Percentiles rank a stretch among this genome's conserved stretches.
These are phyloP conservation scores for Poronia punctata DNA, from an alignment of 495 filamentous ascomycete species.

Conservation along the genomic window DNA sequence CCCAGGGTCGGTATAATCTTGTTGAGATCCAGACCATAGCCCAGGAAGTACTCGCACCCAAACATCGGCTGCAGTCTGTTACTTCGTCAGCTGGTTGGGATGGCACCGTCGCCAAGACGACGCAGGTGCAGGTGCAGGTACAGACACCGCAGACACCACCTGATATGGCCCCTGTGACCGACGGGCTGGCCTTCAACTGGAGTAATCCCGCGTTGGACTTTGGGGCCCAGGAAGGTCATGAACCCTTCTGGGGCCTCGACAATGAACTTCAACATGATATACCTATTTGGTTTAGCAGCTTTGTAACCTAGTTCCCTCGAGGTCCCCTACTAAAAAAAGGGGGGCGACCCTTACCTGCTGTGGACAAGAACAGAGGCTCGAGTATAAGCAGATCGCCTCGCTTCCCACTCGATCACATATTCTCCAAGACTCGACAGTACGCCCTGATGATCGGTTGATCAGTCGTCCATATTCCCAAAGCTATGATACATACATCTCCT, in stretches of 20 bases:
- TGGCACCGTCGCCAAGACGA: too few species aligned
- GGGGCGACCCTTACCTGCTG: background rate
- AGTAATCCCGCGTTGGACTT: background rate
- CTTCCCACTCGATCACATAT: too few species aligned
- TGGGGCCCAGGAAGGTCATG: background rate
- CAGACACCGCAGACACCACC: background rate
- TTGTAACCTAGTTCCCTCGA: too few species aligned
- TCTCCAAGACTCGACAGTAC: too few species aligned
- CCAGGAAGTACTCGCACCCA: slow-evolving; percentile 28
- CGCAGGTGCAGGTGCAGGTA: background rate
- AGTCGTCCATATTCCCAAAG: too few species aligned
- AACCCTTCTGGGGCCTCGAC: slow-evolving; percentile 1
- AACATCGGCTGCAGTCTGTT: background rate
- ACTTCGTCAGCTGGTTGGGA: too few species aligned
- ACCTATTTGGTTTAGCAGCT: slow-evolving; percentile 8
- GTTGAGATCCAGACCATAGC: slow-evolving; percentile 50
- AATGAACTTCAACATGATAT: slow-evolving; percentile 6
- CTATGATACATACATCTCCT: too few species aligned
- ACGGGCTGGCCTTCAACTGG: slow-evolving; percentile 3
- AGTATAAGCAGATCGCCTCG: too few species aligned
- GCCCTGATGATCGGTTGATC: too few species aligned
- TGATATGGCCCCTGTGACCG: background rate
- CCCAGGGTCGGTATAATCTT: slow-evolving; percentile 51
- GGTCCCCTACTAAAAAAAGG: slow-evolving; percentile 6
- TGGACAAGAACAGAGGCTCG: too few species aligned